Conservation (phyloP, 2,329 filamentous ascomycete species). For the Aspergillus arachidicola region DNA sequence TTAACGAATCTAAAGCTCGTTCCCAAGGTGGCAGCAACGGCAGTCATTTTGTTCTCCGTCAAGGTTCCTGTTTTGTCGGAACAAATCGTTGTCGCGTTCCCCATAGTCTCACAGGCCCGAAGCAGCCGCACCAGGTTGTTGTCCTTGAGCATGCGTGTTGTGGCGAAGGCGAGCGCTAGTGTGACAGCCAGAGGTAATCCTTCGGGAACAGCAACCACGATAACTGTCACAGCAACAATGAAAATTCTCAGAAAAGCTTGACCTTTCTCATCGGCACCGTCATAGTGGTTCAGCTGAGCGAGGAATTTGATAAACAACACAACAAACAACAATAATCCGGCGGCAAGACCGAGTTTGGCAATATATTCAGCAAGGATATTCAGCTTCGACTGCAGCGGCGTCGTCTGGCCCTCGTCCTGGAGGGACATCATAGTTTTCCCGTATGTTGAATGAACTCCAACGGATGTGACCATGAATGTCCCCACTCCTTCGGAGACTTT, state of each 20-base stretch:
- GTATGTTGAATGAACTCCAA: slow-evolving; percentile 72
- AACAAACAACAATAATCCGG: slow-evolving; percentile 74
- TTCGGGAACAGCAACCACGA: slow-evolving; percentile 64
- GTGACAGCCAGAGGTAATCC: slow-evolving; percentile 64
- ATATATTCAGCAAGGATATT: slow-evolving; percentile 79
- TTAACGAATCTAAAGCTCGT: slow-evolving; percentile 42
- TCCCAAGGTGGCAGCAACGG: slow-evolving; percentile 60
- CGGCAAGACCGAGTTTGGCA: slow-evolving; percentile 71
- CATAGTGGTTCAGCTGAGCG: slow-evolving; percentile 59
- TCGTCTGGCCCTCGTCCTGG: slow-evolving; percentile 74
- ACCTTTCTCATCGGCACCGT: slow-evolving; percentile 53
- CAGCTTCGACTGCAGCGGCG: slow-evolving; percentile 75
- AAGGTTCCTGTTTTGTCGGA: slow-evolving; percentile 69
- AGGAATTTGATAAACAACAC: slow-evolving; percentile 79
- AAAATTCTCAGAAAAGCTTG: slow-evolving; percentile 62
- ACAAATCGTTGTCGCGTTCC: slow-evolving; percentile 65
- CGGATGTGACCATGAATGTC: slow-evolving; percentile 73
- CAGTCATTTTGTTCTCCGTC: slow-evolving; percentile 66
- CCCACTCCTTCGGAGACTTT: slow-evolving; percentile 77
- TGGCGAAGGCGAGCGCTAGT: slow-evolving; percentile 64
- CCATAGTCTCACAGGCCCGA: slow-evolving; percentile 65
- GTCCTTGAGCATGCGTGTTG: slow-evolving; percentile 64
- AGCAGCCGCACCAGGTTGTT: slow-evolving; percentile 64
- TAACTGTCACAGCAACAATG: slow-evolving; percentile 61
- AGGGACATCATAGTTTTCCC: slow-evolving; percentile 79